Base-by-base conservation (phyloP, 805 yeast species). In the Metschnikowia noctiluminum region DNA sequence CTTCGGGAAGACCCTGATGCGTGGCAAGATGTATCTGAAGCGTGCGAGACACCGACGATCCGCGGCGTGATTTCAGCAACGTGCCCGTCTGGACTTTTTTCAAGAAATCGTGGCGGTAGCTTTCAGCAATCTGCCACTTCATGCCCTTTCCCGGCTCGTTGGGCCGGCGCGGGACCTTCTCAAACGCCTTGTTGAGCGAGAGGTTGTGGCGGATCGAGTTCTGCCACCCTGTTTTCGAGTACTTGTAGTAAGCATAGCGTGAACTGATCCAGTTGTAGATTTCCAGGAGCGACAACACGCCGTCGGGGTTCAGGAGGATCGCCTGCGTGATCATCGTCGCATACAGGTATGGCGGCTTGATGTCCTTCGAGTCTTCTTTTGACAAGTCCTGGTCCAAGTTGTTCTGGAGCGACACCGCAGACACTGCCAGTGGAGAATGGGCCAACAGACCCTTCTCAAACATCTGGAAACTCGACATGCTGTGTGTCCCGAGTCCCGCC, bases 281-380 rank as follows among this genome's bases (percentile, higher is more conserved):
- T 62, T 94, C 97, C 1, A 96, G 81, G 58, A 94, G 70, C 12
- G 97, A 87, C 75, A 92, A 77, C 38, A 88, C 89, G 38, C 96
- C 96, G 51, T 91, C 96, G 1, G 79, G 78, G 46, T 89, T 87
- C 7, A 96, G 88, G 56, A 94, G 70, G 27, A 94, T 94, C 0
- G 98, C 97, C 65, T 94, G 97, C 3, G 99, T 90, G 57, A 94
- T 94, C 97, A 94, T 91, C 1, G 97, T 92, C 0, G 99, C 98
- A 64, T 94, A 94, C 14, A 96, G 86, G 64, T 86, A 94, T 2
- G 98, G 98, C 3, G 99, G 99, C 68, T 94, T 94, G 57, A 91
- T 84, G 63, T 92, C 95, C 61, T 85, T 88, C 44, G 96, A 83
- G 53, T 90, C 97, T 64, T 92, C 98, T 52, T 78, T 78, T n/a